A percentile compares a stretch with the other conserved stretches of the same genome.
phyloP scores from a whole-genome alignment of 441 rosid species.

The Bocquillonia castaneifolia region DNA sequence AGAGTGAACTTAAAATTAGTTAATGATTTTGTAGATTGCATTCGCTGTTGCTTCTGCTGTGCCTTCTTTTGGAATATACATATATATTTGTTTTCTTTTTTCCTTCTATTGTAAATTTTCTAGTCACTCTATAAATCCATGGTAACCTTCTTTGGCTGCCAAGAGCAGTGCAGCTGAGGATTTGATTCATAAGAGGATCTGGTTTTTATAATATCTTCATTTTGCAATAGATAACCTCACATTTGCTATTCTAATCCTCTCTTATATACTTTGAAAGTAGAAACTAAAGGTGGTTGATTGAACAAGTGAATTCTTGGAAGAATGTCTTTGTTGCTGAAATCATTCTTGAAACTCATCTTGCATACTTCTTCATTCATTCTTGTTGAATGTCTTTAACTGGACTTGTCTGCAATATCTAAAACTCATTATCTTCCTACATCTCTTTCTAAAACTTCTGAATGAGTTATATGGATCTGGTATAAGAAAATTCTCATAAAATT shows the following conservation, averaged over 20 bases:
- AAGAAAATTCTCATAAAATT: conserved; percentile 4
- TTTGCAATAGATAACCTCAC: neutral
- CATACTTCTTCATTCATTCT: neutral
- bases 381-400: neutral
- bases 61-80: neutral
- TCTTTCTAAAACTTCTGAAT: neutral
- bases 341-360: neutral
- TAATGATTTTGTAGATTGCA: neutral
- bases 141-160: neutral
- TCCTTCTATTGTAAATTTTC: conserved; percentile 3
- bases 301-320: neutral
- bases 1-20: no score
- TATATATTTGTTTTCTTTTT: no score
- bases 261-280: neutral
- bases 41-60: neutral
- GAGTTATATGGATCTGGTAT: conserved; percentile 3
- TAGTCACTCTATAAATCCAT: neutral
- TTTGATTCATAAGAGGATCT: conserved; percentile 2
- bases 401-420: neutral
- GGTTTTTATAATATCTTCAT: neutral
- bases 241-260: neutral
- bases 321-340: neutral
- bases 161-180: neutral
- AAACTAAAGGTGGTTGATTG: neutral
- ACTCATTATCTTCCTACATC: conserved; percentile 2